phyloP scores from a whole-genome alignment of 176 grass and related monocot genomes.

The Pharus latifolius region DNA sequence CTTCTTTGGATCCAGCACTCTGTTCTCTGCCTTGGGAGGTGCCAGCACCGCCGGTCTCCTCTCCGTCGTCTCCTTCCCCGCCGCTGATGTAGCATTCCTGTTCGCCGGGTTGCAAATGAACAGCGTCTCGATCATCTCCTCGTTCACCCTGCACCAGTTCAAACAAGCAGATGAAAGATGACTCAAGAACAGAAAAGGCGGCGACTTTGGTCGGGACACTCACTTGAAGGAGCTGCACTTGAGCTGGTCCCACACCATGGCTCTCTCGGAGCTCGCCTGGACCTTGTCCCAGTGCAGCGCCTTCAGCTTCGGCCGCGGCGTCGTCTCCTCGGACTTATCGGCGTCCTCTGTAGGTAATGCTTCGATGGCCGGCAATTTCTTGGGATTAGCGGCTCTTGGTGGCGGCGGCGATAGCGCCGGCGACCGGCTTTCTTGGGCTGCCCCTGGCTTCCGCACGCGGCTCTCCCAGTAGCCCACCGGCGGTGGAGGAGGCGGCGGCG shows the following conservation, averaged over 20 bases:
- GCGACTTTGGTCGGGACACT: too few species aligned
- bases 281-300: slow-evolving; percentile 27
- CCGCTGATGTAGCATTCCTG: too few species aligned
- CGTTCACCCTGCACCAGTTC: neutral
- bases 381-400: neutral
- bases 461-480: neutral
- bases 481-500: neutral
- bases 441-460: neutral
- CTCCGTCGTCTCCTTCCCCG: too few species aligned
- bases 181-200: too few species aligned
- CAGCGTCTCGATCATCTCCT: slow-evolving; percentile 27
- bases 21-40: too few species aligned
- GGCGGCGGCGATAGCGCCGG: neutral
- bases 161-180: too few species aligned
- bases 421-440: neutral
- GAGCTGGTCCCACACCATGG: slow-evolving; percentile 28
- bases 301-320: neutral
- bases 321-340: neutral
- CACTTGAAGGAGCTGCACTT: slow-evolving; percentile 21
- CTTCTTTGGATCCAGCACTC: slow-evolving; percentile 16
- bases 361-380: neutral
- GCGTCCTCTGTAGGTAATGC: neutral
- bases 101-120: slow-evolving; percentile 7
- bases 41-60: too few species aligned
- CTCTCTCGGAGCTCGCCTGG: slow-evolving; percentile 6